Percentiles rank a stretch among this genome's conserved stretches.
Evolutionary conservation across 2,329 filamentous ascomycete genomes (phyloP).

Genomic region (Macrophomina pseudophaseolina): DNA sequence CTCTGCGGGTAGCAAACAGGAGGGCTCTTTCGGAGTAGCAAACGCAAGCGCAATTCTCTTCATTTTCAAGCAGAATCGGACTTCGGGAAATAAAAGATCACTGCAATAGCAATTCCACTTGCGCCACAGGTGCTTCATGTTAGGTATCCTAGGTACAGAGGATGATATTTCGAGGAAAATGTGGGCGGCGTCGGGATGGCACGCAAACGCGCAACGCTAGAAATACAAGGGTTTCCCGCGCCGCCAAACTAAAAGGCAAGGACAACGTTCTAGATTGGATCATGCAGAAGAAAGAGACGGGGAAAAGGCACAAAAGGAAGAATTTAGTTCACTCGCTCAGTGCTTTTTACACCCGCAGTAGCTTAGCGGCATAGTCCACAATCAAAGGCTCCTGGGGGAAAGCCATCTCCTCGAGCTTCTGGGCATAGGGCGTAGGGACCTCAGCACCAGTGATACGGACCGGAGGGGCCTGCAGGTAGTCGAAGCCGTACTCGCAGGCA

Average conservation of each 20-base stretch:
- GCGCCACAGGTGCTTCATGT: slow-evolving; percentile 24
- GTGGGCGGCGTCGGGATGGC: background rate
- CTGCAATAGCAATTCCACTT: slow-evolving; percentile 21
- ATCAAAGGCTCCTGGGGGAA: slow-evolving; percentile 93
- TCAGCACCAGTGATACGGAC: slow-evolving; percentile 95
- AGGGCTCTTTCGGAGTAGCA: slow-evolving; percentile 1
- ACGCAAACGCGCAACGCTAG: slow-evolving; percentile 25
- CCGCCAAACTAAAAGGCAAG: slow-evolving; percentile 21
- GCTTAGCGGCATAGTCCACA: slow-evolving; percentile 84
- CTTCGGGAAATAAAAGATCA: background rate
- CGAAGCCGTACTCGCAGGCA: slow-evolving; percentile 96
- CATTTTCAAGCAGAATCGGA: background rate
- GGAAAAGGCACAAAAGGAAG: background rate
- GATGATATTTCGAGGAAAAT: slow-evolving; percentile 9
- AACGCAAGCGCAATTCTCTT: slow-evolving; percentile 19
- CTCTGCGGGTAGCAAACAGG: slow-evolving; percentile 10
- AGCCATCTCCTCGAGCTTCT: slow-evolving; percentile 89
- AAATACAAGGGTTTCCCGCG: slow-evolving; percentile 24
- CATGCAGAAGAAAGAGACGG: slow-evolving; percentile 16
- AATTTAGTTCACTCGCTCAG: slow-evolving; percentile 16
- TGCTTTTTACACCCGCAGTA: slow-evolving; percentile 71
- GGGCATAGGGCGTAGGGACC: slow-evolving; percentile 94
- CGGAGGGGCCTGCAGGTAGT: slow-evolving; percentile 94
- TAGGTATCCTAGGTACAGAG: slow-evolving; percentile 27
- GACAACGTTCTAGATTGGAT: slow-evolving; percentile 22